Base-by-base conservation (phyloP, 768 basidiomycete species). In the Boletales sp. region DNA sequence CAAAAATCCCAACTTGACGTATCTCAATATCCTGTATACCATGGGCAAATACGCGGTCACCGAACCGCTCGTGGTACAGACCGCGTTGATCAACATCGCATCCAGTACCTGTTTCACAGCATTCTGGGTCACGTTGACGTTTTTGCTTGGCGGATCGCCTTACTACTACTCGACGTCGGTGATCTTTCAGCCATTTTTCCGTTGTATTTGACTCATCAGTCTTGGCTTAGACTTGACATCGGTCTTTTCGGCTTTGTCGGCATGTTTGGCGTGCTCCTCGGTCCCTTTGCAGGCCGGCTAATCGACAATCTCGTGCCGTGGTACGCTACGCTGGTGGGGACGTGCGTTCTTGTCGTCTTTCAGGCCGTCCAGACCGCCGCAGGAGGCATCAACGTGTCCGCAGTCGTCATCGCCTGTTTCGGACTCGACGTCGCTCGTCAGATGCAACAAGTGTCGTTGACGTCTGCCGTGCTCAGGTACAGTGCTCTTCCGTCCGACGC, bases 31-130 rank as follows among this genome's bases (percentile, higher is more conserved):
- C 40, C 67, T 90, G 30, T 80, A 73, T 66, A 85, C 84, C 9
- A 93, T 93, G 91, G 83, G 72, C 6, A 86, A 83, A 64, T 87
- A 83, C 56, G 72, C 82, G 0, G 74, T 84, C 34, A 93, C 86
- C 0, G 88, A 94, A 65, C 91, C 92, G 0, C 69, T 86, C 18
- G 70, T 94, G 29, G 75, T 91, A 10, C 91, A 94, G 63, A 72
- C 75, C 3, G 72, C 76, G 52, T 65, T 89, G 54, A 73, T 89
- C 59, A 79, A 82, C 55, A 61, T 89, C 14, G 74, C 74, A 24
- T 76, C 74, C 12, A 78, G 77, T 51, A 84, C 84, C 21, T 84
- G 81, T 44, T 83, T 77, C 35, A 74, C 70, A 11, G 77, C 72
- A 55, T 84, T 82, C 55, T 84, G 86, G 86, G 84, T 87, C 4